Conservation (phyloP, 78 protist species). For the Pigoraptor vietnamica region DNA sequence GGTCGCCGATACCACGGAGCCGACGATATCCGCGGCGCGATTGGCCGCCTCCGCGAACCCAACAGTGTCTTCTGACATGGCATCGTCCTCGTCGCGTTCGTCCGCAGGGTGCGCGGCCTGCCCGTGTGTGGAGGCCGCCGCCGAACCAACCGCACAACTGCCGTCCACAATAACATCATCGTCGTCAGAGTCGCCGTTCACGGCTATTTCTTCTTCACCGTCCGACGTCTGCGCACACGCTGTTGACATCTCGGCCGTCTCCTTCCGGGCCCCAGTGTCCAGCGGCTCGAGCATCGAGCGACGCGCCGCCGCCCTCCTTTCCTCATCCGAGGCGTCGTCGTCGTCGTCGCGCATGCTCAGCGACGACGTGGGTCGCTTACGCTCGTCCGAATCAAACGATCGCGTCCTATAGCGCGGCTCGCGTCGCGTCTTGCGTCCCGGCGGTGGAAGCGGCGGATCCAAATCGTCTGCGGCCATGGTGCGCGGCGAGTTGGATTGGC, state of each 20-base stretch:
- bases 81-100: not conserved
- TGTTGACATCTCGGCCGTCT: too few relatives aligned
- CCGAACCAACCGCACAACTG: too few relatives aligned
- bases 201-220: too few relatives aligned
- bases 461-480: too few relatives aligned
- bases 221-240: too few relatives aligned
- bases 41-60: not conserved
- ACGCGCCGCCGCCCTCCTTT: not conserved
- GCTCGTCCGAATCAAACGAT: not conserved
- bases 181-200: too few relatives aligned
- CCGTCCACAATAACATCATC: too few relatives aligned
- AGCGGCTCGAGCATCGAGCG: not conserved
- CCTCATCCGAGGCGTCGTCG: not conserved
- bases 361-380: not conserved
- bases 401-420: not conserved
- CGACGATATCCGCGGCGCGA: not conserved
- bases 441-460: not conserved
- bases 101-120: too few relatives aligned
- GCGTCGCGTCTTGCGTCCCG: not conserved
- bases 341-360: not conserved
- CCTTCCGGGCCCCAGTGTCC: too few relatives aligned
- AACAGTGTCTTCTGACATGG: not conserved
- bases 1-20: not conserved
- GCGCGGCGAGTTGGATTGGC: too few relatives aligned
- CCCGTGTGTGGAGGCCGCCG: too few relatives aligned